These are phyloP conservation scores for Jamesozyma rosinii DNA, from an alignment of 805 yeast genomes.

Conservation along the genomic window DNA sequence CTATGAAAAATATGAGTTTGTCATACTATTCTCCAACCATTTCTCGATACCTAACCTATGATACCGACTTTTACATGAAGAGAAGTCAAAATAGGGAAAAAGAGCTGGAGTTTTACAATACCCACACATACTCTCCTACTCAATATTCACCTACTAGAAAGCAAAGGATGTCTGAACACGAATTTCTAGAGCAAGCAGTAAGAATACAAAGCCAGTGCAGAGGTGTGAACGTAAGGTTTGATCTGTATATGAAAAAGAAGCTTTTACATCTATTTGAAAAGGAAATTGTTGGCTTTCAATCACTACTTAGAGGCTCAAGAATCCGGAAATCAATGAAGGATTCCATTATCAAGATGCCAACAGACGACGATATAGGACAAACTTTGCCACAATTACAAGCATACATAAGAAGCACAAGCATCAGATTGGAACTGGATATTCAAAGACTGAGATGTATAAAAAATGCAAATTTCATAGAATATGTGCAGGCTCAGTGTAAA, in stretches of 20 bases:
- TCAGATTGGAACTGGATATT: conserved; percentile 22
- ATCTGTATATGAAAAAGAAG: conserved; percentile 51
- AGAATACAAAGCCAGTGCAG: conserved; percentile 60
- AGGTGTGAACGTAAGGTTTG: conserved; percentile 60
- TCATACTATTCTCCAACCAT: conserved; percentile 30
- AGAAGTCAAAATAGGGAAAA: conserved; percentile 23
- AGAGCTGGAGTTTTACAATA: conserved; percentile 19
- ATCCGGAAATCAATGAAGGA: conserved; percentile 1
- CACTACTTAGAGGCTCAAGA: conserved; percentile 44
- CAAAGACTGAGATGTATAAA: conserved; percentile 21
- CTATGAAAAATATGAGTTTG: conserved; percentile 17
- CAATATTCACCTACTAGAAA: conserved; percentile 26
- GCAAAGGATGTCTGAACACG: conserved; percentile 24
- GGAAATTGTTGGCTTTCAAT: conserved; percentile 41
- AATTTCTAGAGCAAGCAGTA: conserved; percentile 31
- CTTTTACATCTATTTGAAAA: conserved; percentile 50
- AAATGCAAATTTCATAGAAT: conserved; percentile 19
- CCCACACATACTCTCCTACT: conserved; percentile 17
- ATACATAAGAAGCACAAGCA: conserved; percentile 37
- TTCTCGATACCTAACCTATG: conserved; percentile 21
- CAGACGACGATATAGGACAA: conserved; percentile 7
- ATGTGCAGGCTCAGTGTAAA: conserved; percentile 34
- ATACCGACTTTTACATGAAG: conserved; percentile 22
- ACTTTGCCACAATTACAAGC: conserved; percentile 41
- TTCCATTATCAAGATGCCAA: conserved; percentile 1